These are phyloP conservation scores for Halenospora varia DNA, from an alignment of 495 filamentous ascomycete species.

Conservation along the genomic window DNA sequence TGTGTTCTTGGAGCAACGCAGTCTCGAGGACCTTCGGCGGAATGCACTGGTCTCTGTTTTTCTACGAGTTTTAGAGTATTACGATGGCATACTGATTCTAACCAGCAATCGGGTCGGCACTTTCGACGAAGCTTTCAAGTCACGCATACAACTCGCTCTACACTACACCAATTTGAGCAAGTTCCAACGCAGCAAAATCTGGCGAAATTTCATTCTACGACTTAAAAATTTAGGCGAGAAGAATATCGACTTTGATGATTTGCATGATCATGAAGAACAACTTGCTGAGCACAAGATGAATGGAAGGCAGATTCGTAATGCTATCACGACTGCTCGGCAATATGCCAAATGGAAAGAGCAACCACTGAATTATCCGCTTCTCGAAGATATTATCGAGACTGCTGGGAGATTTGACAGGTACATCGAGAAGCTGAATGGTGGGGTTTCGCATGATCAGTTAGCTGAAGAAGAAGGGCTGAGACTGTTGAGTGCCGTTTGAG, in stretches of 20 bases:
- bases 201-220: neutral
- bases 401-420: neutral
- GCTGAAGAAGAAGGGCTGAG: neutral
- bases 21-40: too few relatives aligned
- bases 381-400: neutral
- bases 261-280: neutral
- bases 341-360: neutral
- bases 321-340: neutral
- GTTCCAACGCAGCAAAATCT: neutral
- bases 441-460: neutral
- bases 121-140: neutral
- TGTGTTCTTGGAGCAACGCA: too few relatives aligned
- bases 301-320: constrained; percentile 10
- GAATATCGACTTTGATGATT: neutral
- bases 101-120: neutral
- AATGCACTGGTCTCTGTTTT: neutral
- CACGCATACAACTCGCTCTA: neutral
- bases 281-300: neutral
- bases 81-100: neutral
- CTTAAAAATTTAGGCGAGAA: neutral
- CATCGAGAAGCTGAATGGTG: neutral
- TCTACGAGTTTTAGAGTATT: neutral
- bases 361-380: neutral
- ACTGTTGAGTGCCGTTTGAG: neutral
- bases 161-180: neutral